Base-by-base conservation (phyloP, 495 filamentous ascomycete species). In the Glonium stellatum region DNA sequence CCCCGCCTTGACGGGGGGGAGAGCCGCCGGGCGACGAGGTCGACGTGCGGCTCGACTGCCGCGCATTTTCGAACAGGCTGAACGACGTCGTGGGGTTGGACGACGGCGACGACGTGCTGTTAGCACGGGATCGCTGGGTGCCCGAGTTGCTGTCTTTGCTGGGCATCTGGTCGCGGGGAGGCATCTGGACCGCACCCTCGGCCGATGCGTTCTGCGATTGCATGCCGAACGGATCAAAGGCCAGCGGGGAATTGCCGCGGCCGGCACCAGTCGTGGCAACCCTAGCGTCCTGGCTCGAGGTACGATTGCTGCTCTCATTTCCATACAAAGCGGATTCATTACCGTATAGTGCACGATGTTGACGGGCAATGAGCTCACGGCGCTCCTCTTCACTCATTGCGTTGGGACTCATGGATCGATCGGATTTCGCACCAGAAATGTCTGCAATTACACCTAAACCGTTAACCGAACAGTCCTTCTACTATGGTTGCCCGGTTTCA, bases 321-420 rank as follows among this genome's bases (percentile, higher is more conserved):
- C 86, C 76, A 70, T 87, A 84, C 63, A 90, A 44, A 74, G 70
- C 54, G 73, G 80, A 67, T 60, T 92, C 85, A 61, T 84, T 82
- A 70, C 89, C 89, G 73, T 96, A 98, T 65, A 98, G 75, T 51
- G 90, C 90, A 63, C 86, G 87, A 72, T 93, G 90, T 74, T 98
- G 93, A 69, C 92, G 92, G 65, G 91, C 87, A 68, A 98, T 92
- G 67, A 98, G 83, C 59, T 97, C 91, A 60, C 93, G 92, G 69
- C 93, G 90, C 60, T 95, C 91, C 54, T 97, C 93, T 77, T 97
- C 93, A 72, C 85, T 92, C 87, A 95, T 86, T 54, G 83, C 82
- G 68, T 88, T 86, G 1, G 92, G 92, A 78, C 92, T 97, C 78
- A 90, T 80, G 64, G 92, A 86, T 66, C 92, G 90, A 68, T 97